These are phyloP conservation scores for Talaromyces verruculosus DNA, from an alignment of 2,329 filamentous ascomycete species.

Conservation along the genomic window DNA sequence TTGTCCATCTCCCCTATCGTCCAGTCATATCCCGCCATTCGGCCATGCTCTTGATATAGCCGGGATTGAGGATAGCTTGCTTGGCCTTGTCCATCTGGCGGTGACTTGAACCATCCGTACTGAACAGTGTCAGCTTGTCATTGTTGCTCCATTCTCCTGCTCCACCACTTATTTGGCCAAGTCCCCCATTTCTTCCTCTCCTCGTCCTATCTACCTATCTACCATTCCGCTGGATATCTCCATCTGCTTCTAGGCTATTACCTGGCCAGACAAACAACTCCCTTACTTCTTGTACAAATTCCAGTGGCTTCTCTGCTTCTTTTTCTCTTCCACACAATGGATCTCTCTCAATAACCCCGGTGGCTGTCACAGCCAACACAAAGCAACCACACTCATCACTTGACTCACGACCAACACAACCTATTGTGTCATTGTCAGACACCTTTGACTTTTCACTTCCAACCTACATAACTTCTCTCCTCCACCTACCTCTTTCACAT, in stretches of 20 bases:
- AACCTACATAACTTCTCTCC: not conserved
- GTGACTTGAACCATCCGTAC: not conserved
- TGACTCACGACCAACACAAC: not conserved
- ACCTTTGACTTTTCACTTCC: not conserved
- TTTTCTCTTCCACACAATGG: slow-evolving; percentile 4
- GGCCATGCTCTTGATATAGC: slow-evolving; percentile 19
- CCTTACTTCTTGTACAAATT: slow-evolving; percentile 22
- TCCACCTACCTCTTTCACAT: not conserved
- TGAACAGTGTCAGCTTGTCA: not conserved
- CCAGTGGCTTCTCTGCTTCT: slow-evolving; percentile 19
- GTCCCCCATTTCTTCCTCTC: not conserved
- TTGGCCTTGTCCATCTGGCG: slow-evolving; percentile 12
- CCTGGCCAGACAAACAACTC: not conserved
- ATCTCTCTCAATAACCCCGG: slow-evolving; percentile 20
- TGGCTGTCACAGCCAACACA: slow-evolving; percentile 19
- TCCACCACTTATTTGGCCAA: not conserved
- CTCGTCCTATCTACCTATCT: not conserved
- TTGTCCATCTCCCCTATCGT: slow-evolving; percentile 8
- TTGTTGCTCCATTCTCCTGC: not conserved
- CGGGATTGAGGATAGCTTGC: slow-evolving; percentile 3
- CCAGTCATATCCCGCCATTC: slow-evolving; percentile 16
- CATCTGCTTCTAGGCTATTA: not conserved
- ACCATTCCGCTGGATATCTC: not conserved
- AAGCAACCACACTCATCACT: not conserved
- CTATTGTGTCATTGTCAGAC: slow-evolving; percentile 4